Conservation (phyloP, 306 rosid species). For the Trichosanthes truncata region DNA sequence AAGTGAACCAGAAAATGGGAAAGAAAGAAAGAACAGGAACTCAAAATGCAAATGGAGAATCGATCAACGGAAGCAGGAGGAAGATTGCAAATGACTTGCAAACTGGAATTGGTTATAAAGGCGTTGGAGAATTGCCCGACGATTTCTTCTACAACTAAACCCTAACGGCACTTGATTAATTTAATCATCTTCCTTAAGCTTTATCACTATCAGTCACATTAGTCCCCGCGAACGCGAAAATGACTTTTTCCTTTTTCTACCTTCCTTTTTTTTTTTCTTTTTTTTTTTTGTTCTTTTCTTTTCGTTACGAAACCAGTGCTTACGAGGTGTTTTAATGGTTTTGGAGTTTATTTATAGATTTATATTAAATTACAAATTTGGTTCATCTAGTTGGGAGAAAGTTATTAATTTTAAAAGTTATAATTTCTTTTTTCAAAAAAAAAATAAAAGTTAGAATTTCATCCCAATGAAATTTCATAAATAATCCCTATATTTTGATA, state of each 20-base stretch:
- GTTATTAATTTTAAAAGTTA: too few species aligned
- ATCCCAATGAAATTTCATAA: too few species aligned
- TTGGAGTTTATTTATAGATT: background rate
- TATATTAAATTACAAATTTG: background rate
- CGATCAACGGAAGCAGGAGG: background rate
- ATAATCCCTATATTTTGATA: too few species aligned
- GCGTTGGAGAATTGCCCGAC: background rate
- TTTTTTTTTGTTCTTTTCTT: background rate
- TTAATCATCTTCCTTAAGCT: background rate
- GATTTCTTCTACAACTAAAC: background rate
- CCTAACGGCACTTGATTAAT: constrained; percentile 2
- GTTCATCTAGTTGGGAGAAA: too few species aligned
- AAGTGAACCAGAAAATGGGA: background rate
- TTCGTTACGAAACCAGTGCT: background rate
- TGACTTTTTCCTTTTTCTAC: background rate
- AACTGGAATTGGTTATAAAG: background rate
- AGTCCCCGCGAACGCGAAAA: background rate
- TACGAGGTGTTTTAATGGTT: background rate
- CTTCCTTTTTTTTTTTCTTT: background rate
- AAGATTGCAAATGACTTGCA: background rate
- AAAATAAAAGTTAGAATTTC: too few species aligned
- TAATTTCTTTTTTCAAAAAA: too few species aligned
- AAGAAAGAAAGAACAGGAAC: background rate
- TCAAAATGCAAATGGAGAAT: background rate
- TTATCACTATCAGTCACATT: background rate